Percentiles rank a stretch among this genome's conserved stretches.
phyloP scores from a whole-genome alignment of 768 basidiomycete genomes.

The Pilatotrama ljubarskyi region DNA sequence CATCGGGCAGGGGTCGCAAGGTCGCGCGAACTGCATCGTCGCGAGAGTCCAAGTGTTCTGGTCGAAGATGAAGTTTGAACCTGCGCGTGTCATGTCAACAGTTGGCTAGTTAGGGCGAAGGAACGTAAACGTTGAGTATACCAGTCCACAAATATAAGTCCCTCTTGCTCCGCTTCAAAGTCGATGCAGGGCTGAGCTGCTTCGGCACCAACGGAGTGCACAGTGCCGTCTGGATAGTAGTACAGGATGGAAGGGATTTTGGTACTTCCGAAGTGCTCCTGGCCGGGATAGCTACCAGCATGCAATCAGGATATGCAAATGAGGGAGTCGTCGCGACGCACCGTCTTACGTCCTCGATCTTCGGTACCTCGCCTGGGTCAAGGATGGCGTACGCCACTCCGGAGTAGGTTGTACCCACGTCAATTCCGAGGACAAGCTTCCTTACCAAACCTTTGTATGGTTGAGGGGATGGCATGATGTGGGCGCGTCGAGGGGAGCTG shows the following conservation, averaged over 20 bases:
- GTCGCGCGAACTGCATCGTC: neutral
- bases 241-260: conserved; percentile 53
- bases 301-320: too few species aligned
- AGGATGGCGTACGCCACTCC: conserved; percentile 47
- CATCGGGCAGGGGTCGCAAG: conserved; percentile 5
- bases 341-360: conserved; percentile 46
- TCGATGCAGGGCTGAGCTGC: conserved; percentile 41
- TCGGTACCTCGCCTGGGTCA: conserved; percentile 37
- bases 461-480: neutral
- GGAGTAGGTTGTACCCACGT: conserved; percentile 54
- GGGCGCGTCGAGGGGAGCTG: neutral
- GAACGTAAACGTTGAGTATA: neutral
- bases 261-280: conserved; percentile 41
- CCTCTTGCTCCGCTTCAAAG: conserved; percentile 44
- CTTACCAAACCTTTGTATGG: conserved; percentile 43
- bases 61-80: conserved; percentile 25
- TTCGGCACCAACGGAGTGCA: conserved; percentile 48
- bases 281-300: conserved; percentile 43
- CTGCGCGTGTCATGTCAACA: neutral
- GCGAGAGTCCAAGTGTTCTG: conserved; percentile 12
- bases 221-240: conserved; percentile 41
- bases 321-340: neutral
- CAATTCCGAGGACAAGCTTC: conserved; percentile 51
- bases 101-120: neutral
- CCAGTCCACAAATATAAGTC: conserved; percentile 23